Conservation (phyloP, 2,329 filamentous ascomycete genomes). For the Cercospora janseana region DNA sequence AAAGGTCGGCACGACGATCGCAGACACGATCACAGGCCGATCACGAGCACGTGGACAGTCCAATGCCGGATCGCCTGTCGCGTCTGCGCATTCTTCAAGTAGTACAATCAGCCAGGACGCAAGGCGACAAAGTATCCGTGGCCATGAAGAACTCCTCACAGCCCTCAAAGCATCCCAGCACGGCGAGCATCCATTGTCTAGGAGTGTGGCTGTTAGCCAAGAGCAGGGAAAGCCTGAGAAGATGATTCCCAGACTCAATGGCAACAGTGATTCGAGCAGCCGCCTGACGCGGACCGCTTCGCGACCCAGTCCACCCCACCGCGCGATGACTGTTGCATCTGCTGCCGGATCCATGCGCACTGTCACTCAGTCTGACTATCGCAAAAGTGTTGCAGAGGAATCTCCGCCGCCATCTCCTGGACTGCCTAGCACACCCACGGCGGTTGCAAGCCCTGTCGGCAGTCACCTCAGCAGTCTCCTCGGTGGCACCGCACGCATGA, state of each 20-base stretch:
- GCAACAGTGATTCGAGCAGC: conserved; percentile 17
- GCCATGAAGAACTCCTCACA: conserved; percentile 57
- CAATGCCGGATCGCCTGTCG: conserved; percentile 56
- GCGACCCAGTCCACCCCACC: conserved; percentile 37
- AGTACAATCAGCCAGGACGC: conserved; percentile 56
- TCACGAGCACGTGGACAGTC: conserved; percentile 52
- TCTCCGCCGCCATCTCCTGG: conserved; percentile 45
- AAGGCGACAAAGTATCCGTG: conserved; percentile 57
- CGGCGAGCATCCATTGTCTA: conserved; percentile 69
- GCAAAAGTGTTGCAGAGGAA: conserved; percentile 28
- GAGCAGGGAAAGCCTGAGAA: conserved; percentile 39
- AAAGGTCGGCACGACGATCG: conserved; percentile 47
- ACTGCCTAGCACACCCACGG: conserved; percentile 46
- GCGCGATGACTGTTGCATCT: conserved; percentile 44
- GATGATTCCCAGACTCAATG: conserved; percentile 15
- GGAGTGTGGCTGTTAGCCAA: conserved; percentile 70
- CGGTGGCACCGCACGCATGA: conserved; percentile 47
- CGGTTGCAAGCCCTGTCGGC: conserved; percentile 44
- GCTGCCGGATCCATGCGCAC: conserved; percentile 47
- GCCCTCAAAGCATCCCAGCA: conserved; percentile 52
- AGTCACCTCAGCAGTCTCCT: conserved; percentile 47
- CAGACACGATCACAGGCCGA: conserved; percentile 7
- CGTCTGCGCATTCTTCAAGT: conserved; percentile 52
- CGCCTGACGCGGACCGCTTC: conserved; percentile 26
- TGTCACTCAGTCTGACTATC: conserved; percentile 44